Conservation (phyloP, 169 alveolate genomes). For the Plasmodium yoelii region DNA sequence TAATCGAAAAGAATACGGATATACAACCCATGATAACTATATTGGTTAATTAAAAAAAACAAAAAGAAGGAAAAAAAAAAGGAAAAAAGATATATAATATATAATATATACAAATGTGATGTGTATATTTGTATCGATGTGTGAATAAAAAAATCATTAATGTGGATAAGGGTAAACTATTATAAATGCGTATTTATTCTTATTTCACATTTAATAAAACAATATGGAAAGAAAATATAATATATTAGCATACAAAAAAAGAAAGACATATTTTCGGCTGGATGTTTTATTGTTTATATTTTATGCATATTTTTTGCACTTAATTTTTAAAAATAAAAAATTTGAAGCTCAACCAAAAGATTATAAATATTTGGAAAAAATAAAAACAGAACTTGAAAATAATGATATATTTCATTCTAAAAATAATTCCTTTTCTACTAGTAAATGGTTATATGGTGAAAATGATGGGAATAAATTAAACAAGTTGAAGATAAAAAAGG, state of each 20-base stretch:
- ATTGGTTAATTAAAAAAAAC: too few species aligned
- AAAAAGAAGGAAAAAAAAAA: too few species aligned
- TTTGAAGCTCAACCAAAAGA: conserved; percentile 59
- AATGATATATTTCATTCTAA: not conserved
- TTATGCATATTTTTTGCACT: conserved; percentile 29
- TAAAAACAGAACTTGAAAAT: conserved; percentile 10
- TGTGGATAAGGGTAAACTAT: too few species aligned
- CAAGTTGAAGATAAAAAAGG: not conserved
- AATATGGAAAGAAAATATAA: conserved; percentile 66
- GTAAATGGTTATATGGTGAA: not conserved
- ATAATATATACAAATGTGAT: not conserved
- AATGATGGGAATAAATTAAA: not conserved
- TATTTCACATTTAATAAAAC: not conserved
- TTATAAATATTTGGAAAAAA: conserved; percentile 45
- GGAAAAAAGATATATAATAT: too few species aligned
- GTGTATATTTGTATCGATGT: not conserved
- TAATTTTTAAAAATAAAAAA: conserved; percentile 52
- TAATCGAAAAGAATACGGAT: too few species aligned
- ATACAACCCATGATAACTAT: too few species aligned
- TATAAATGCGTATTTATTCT: too few species aligned
- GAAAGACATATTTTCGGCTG: conserved; percentile 32
- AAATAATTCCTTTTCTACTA: not conserved
- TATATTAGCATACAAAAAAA: conserved; percentile 37
- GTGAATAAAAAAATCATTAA: not conserved
- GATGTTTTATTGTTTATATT: conserved; percentile 68